Conservation (phyloP, 2,329 filamentous ascomycete genomes). For the Stagonosporopsis cucurbitacearum region DNA sequence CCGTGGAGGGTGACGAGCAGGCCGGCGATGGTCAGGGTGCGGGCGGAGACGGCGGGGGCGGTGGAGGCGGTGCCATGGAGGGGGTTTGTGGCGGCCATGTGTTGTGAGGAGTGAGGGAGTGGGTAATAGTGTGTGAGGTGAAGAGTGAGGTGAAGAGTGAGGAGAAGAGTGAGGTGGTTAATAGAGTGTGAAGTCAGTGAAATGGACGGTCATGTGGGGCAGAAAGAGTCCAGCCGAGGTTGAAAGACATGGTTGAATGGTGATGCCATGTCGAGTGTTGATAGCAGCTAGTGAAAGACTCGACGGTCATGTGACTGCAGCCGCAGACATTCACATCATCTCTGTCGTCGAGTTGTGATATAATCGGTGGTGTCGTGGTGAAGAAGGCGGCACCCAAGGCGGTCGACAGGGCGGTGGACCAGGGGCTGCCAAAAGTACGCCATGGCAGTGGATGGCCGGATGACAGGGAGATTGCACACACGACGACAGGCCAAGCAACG, state of each 20-base stretch:
- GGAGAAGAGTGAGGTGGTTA: too few species aligned
- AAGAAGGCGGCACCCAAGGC: slow-evolving; percentile 6
- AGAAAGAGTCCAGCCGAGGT: too few species aligned
- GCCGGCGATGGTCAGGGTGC: slow-evolving; percentile 75
- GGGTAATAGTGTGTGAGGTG: too few species aligned
- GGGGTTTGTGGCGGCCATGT: slow-evolving; percentile 44
- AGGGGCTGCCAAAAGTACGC: slow-evolving; percentile 21
- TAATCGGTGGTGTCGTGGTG: neutral
- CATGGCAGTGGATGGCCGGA: too few species aligned
- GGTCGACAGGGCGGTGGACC: slow-evolving; percentile 28
- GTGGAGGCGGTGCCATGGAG: slow-evolving; percentile 36
- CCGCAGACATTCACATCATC: neutral
- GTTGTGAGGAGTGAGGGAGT: too few species aligned
- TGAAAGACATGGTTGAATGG: too few species aligned
- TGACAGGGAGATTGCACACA: slow-evolving; percentile 20
- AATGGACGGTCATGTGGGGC: too few species aligned
- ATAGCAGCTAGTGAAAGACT: too few species aligned
- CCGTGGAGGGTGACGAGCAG: slow-evolving; percentile 83
- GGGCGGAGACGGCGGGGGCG: slow-evolving; percentile 63
- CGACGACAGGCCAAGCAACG: slow-evolving; percentile 2
- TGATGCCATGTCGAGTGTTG: too few species aligned
- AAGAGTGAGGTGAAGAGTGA: too few species aligned
- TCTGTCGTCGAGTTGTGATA: neutral
- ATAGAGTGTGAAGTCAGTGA: too few species aligned
- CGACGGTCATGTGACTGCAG: neutral